Evolutionary conservation across 805 yeast species (phyloP).

Genomic region (Grigorovia jiainica): DNA sequence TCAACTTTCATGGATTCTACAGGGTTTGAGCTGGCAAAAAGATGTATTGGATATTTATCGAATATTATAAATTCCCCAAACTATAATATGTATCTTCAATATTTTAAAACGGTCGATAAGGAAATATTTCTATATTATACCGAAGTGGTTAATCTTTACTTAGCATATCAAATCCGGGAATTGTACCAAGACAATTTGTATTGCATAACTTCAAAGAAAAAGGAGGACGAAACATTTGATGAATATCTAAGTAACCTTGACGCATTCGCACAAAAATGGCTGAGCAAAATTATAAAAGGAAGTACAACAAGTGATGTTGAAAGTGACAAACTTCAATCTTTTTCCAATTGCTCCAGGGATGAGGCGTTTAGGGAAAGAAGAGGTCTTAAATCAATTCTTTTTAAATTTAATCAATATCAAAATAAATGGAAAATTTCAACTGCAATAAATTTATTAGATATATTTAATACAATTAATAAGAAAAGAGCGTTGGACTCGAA

Average conservation of each 20-base stretch:
- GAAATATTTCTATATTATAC: conserved; percentile 43
- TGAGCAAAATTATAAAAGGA: no score
- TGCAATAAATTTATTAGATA: conserved; percentile 49
- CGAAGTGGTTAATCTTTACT: conserved; percentile 62
- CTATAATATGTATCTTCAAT: conserved; percentile 5
- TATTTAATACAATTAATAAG: conserved; percentile 45
- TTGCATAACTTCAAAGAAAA: no score
- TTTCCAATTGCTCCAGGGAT: no score
- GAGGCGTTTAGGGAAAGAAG: no score
- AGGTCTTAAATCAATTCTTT: conserved; percentile 2
- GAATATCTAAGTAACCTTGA: no score
- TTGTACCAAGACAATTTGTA: conserved; percentile 21
- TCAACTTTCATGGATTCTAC: no score
- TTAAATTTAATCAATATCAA: conserved; percentile 42
- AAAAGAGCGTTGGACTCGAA: conserved; percentile 4
- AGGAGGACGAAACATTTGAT: no score
- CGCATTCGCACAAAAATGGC: no score
- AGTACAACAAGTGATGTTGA: no score
- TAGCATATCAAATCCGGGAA: conserved; percentile 64
- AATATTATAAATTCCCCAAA: conserved; percentile 3
- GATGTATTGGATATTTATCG: conserved; percentile 60
- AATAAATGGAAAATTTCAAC: conserved; percentile 74
- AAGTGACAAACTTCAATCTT: no score
- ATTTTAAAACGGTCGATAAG: conserved; percentile 21
- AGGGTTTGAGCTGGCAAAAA: conserved; percentile 61